phyloP scores from a whole-genome alignment of 2,329 filamentous ascomycete genomes.

The Nigrospora oryzae region DNA sequence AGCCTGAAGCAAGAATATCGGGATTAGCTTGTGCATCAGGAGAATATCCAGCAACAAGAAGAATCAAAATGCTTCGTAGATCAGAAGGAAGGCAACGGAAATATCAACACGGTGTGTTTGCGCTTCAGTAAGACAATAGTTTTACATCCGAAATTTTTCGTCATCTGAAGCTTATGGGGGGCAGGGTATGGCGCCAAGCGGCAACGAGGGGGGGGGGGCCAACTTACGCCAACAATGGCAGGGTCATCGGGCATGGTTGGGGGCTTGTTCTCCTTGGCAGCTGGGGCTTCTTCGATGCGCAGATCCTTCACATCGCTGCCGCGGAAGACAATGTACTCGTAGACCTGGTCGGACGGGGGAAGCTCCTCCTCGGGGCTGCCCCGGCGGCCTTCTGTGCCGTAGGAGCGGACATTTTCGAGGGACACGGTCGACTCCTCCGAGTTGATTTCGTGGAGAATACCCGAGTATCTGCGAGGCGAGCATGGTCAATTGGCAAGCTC shows the following conservation, averaged over 20 bases:
- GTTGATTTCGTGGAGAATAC: conserved; percentile 95
- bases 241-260: conserved; percentile 86
- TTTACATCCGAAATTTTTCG: conserved; percentile 99
- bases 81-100: conserved; percentile 99
- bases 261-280: conserved; percentile 65
- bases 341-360: conserved; percentile 74
- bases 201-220: conserved; percentile 4
- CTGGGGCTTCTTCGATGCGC: conserved; percentile 77
- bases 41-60: conserved; percentile 3
- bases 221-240: conserved; percentile 92
- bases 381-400: conserved; percentile 86
- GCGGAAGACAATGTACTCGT: conserved; percentile 98
- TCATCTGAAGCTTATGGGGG: conserved; percentile 49
- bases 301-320: conserved; percentile 98
- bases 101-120: conserved; percentile 91
- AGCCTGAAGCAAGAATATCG: conserved; percentile 19
- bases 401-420: conserved; percentile 90
- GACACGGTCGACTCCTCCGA: conserved; percentile 95
- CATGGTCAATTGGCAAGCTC: conserved; percentile 15
- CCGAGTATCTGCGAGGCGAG: conserved; percentile 65
- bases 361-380: conserved; percentile 75
- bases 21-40: conserved; percentile 15
- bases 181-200: conserved; percentile 5
- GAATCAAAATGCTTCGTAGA: conserved; percentile 22
- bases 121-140: conserved; percentile 74